These are phyloP conservation scores for Colletotrichum echinochloae DNA, from an alignment of 2,329 filamentous ascomycete genomes.

Conservation along the genomic window DNA sequence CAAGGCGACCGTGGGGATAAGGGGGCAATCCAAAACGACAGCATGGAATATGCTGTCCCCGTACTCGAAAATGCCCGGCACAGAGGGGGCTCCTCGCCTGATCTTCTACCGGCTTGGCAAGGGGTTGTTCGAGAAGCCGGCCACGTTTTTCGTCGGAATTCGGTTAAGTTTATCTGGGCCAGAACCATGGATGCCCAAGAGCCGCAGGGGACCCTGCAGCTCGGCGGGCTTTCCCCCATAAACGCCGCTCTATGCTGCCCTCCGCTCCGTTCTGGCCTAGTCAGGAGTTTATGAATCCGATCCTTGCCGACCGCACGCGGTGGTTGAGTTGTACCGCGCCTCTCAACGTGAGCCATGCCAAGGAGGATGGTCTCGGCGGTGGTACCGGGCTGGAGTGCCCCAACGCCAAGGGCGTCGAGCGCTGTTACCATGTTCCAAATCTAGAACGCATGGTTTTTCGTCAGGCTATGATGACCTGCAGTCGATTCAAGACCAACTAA, in stretches of 20 bases:
- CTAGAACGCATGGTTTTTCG: neutral
- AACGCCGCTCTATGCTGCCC: neutral
- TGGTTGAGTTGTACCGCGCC: too few relatives aligned
- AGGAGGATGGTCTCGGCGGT: neutral
- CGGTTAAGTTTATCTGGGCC: neutral
- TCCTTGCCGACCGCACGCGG: neutral
- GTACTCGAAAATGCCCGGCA: too few relatives aligned
- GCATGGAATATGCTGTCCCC: neutral
- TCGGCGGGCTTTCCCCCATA: neutral
- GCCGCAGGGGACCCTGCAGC: neutral
- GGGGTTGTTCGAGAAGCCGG: neutral
- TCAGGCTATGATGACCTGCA: neutral
- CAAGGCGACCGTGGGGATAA: neutral
- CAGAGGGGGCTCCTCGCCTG: neutral
- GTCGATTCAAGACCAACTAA: neutral
- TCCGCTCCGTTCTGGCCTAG: neutral
- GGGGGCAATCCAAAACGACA: conserved; percentile 5
- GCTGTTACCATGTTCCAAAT: neutral
- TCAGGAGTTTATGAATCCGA: neutral
- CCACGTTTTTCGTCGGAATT: conserved; percentile 4
- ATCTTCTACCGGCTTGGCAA: conserved; percentile 8
- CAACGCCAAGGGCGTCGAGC: neutral
- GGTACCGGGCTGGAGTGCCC: neutral
- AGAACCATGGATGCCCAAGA: neutral
- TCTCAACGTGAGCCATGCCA: neutral